Base-by-base conservation (phyloP, 2,329 filamentous ascomycete genomes). In the Penicillium frequentans region DNA sequence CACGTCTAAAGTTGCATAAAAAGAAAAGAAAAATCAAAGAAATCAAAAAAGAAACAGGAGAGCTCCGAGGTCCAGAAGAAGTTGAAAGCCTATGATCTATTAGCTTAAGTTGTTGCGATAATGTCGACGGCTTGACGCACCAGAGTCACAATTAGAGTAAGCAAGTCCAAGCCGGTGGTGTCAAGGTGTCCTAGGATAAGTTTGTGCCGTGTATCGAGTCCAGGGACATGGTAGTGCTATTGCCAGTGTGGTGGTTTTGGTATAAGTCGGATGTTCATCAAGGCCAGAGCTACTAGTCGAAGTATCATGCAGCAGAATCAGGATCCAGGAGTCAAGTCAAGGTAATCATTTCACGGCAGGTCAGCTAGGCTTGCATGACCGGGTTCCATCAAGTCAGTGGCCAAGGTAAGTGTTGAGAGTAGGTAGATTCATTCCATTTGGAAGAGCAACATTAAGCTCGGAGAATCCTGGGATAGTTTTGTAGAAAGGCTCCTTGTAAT, bases 391-490 rank as follows among this genome's bases (percentile, higher is more conserved):
- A 43, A 50, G 39, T 64, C 52, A 60, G 55, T 54, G 59, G 60
- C 59, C 52, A 54, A 52, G 21, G 49, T 26, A 54, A 54, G 46
- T 37, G 31, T 56, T 26, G 56, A 61, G 58, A 55, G 49, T 52
- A 50, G 57, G 57, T 56, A 63, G 33, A 48, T 35, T 35, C 45
- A 45, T 49, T 54, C 54, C 59, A 51, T 60, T 7, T 51, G 49
- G 55, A 24, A 56, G 52, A 54, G 59, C 63, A 64, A 54, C 60
- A 61, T 58, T 60, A 63, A 57, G 60, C 61, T 64, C 61, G 33
- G 19, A 24, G 42, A 45, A 24, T 61, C 63, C 61, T 56, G 23
- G 52, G 53, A 19, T 46, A 37, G 37, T 26, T 47, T 52, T 52
- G 27, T 51, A 48, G 39, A 56, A 54, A 29, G 43, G 43, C 42